phyloP scores from a whole-genome alignment of 2,329 filamentous ascomycete genomes.

The Elsinoe arachidis region DNA sequence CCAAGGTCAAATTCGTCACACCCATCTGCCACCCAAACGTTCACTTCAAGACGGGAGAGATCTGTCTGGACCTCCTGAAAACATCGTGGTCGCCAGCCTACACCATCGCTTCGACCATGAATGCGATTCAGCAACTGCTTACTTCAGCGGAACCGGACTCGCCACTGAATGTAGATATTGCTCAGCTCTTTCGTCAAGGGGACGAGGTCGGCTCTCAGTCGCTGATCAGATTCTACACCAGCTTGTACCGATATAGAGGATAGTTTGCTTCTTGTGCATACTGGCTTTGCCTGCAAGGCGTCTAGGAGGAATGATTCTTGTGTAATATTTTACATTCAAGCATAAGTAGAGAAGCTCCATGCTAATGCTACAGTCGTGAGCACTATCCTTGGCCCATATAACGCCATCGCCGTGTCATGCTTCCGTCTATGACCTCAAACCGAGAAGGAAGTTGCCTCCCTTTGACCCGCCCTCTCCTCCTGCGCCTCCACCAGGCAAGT shows the following conservation, averaged over 20 bases:
- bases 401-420: not conserved
- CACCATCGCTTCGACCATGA: slow-evolving; percentile 65
- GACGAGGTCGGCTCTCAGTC: slow-evolving; percentile 60
- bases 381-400: not conserved
- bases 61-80: slow-evolving; percentile 82
- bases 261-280: slow-evolving; percentile 16
- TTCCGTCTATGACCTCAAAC: slow-evolving; percentile 45
- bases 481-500: slow-evolving; percentile 65
- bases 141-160: slow-evolving; percentile 61
- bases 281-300: not conserved
- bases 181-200: slow-evolving; percentile 58
- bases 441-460: slow-evolving; percentile 55
- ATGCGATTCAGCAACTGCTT: slow-evolving; percentile 62
- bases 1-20: slow-evolving; percentile 72
- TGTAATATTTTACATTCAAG: slow-evolving; percentile 9
- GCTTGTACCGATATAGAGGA: slow-evolving; percentile 39
- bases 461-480: slow-evolving; percentile 37
- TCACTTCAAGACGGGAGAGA: slow-evolving; percentile 67
- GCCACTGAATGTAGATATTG: slow-evolving; percentile 72
- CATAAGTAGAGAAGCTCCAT: slow-evolving; percentile 12
- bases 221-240: slow-evolving; percentile 64
- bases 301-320: not conserved
- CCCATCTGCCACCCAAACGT: slow-evolving; percentile 80
- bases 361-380: not conserved
- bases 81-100: slow-evolving; percentile 77